phyloP scores from a whole-genome alignment of 345 rosid species.

The Lenwebbia sp. region DNA sequence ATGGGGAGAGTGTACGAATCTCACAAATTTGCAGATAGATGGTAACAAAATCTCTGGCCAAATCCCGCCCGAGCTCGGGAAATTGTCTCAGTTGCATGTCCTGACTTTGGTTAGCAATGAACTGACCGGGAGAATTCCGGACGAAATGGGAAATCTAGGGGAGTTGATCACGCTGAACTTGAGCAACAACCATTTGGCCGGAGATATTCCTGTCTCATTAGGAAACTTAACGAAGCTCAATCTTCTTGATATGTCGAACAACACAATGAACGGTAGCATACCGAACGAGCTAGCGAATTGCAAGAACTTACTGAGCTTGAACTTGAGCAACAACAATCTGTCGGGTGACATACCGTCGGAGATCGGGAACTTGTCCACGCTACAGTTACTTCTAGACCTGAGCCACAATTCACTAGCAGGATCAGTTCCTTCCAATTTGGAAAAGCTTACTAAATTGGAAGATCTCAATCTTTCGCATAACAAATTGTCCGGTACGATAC shows the following conservation, averaged over 20 bases:
- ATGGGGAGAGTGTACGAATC: conserved; percentile 56
- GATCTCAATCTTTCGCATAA: conserved; percentile 48
- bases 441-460: conserved; percentile 28
- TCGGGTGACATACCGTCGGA: too few relatives aligned
- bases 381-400: conserved; percentile 40
- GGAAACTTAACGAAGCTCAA: conserved; percentile 18
- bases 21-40: conserved; percentile 35
- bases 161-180: conserved; percentile 25
- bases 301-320: conserved; percentile 25
- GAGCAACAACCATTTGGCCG: conserved; percentile 39
- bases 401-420: conserved; percentile 59
- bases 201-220: conserved; percentile 24
- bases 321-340: too few relatives aligned
- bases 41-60: conserved; percentile 38
- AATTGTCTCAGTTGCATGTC: conserved; percentile 19
- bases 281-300: conserved; percentile 24
- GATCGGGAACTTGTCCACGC: too few relatives aligned
- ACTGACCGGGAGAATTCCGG: conserved; percentile 38
- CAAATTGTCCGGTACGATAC: conserved; percentile 36
- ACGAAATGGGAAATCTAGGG: conserved; percentile 30
- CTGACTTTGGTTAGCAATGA: conserved; percentile 31
- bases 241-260: conserved; percentile 34
- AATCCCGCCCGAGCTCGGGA: conserved; percentile 46
- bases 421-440: conserved; percentile 28
- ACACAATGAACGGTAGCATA: conserved; percentile 26